Evolutionary conservation across 345 rosid genomes (phyloP), one percentile per base, ranked within the genome.

Genomic region (Bruguiera parviflora): DNA sequence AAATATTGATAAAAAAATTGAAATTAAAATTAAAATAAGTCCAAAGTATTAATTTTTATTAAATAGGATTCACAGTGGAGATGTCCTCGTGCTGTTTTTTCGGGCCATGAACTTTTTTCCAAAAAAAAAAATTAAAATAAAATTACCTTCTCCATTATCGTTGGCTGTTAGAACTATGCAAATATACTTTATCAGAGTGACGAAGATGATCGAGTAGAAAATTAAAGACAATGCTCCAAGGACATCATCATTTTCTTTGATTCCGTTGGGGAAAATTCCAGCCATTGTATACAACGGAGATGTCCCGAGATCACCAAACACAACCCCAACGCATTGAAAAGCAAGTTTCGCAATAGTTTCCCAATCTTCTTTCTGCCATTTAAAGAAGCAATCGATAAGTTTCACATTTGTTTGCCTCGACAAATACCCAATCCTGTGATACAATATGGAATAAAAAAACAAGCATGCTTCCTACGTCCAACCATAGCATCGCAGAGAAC

Each of bases 261-360:
- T 63, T 6, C 77, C 84, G 1, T 70, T 5, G 2, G 64, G 59
- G 21, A 78, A 81, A 24, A 66, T 58, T 24, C 77, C 46, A 0
- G 77, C 33, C 6, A 68, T 1, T 33, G 72, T 71, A 16, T 78
- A 75, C 4, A 81, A 63, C 2, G 82, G 80, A 28, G 77, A 74
- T 1, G 83, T 79, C 1, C 81, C 83, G 2, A 79, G 22, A 35
- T 82, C 83, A 1, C 81, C 86, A 49, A 77, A 82, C 6, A 82
- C 81, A 5, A 82, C 61, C 8, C 86, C 83, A 3, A 77, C 66
- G 70, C 81, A 68, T 22, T 82, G 79, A 62, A 79, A 68, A 31
- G 79, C 75, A 15, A 79, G 56, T 33, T 63, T 55, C 68, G 63
- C 6, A 1, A 64, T 13, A 47, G 33, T 53, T 20, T 24, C 16